A percentile compares a stretch with the other conserved stretches of the same genome.
phyloP scores from a whole-genome alignment of 2,329 filamentous ascomycete species.

The Penicillium decumbens region DNA sequence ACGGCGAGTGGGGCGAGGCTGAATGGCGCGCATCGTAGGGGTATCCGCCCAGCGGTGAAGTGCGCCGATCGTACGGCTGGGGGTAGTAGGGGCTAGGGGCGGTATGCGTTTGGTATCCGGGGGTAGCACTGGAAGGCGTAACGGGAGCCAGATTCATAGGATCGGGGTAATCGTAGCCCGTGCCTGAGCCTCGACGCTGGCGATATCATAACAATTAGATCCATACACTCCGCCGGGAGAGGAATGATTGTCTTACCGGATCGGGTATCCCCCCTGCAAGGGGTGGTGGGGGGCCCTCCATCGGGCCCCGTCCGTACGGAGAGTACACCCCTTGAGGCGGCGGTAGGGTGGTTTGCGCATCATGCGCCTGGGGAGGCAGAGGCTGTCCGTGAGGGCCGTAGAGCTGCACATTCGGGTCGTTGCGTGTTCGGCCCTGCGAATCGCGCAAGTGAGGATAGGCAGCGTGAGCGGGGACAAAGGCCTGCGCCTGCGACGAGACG shows the following conservation, averaged over 20 bases:
- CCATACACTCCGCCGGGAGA: neutral
- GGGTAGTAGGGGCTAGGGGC: conserved; percentile 39
- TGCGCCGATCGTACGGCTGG: conserved; percentile 39
- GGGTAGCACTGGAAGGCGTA: conserved; percentile 42
- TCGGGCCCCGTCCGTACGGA: conserved; percentile 27
- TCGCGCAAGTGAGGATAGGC: conserved; percentile 56
- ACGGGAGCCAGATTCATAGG: conserved; percentile 46
- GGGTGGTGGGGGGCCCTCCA: conserved; percentile 25
- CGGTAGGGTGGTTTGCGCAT: conserved; percentile 36
- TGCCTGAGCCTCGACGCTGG: conserved; percentile 43
- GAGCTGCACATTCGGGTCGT: conserved; percentile 39
- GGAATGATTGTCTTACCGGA: conserved; percentile 42
- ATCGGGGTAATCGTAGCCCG: conserved; percentile 46
- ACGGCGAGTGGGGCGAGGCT: conserved; percentile 43
- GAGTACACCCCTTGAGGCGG: conserved; percentile 41
- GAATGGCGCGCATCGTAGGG: conserved; percentile 41
- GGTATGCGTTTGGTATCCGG: conserved; percentile 42
- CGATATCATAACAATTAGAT: conserved; percentile 9
- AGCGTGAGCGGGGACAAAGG: conserved; percentile 68
- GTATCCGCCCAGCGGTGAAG: conserved; percentile 44
- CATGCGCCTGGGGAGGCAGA: conserved; percentile 41
- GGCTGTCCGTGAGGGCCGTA: conserved; percentile 51
- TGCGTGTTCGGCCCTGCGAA: conserved; percentile 28
- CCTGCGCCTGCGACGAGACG: conserved; percentile 68
- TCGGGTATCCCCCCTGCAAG: conserved; percentile 41